Evolutionary conservation across 1,284 basidiomycete species (phyloP), one percentile per base, ranked within the genome.

Genomic region (Polyporus tsugae): DNA sequence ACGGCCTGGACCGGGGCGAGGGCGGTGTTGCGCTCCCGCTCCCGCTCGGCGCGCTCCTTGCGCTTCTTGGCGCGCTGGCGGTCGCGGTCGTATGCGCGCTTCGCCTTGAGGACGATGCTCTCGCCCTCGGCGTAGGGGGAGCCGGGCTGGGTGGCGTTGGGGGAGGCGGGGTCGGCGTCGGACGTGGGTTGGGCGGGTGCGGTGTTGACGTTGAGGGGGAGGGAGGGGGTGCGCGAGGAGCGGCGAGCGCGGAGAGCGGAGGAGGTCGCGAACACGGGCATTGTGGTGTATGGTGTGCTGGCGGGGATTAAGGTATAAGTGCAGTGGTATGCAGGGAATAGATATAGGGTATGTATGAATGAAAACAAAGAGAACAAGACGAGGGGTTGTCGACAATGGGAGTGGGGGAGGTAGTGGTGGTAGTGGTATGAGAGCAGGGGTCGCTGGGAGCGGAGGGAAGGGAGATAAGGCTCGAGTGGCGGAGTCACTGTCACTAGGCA

Each of bases 11-110:
- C 61, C 52, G 38, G 63, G 29, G 44, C 33, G 42, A 59, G 44
- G 38, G 75, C 67, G 70, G 71, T 69, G 76, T 61, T 58, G 63
- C 62, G 60, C 62, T 70, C 66, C 49, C 67, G 66, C 60, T 75
- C 70, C 64, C 71, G 70, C 63, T 73, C 79, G 74, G 83, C 82
- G 69, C 79, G 79, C 58, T 80, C 80, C 69, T 80, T 79, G 42
- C 82, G 79, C 77, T 84, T 84, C 80, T 81, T 83, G 35, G 78
- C 73, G 53, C 82, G 81, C 76, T 87, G 84, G 42, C 85, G 77
- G 61, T 83, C 82, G 73, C 83, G 84, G 74, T 86, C 85, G 75
- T 80, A 83, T 11, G 81, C 84, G 42, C 85, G 82, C 39, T 78
- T 72, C 65, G 83, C 84, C 75, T 86, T 86, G 72, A 79, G 69